Evolutionary conservation across 768 basidiomycete genomes (phyloP).

Genomic region (Lenzites betulinus): DNA sequence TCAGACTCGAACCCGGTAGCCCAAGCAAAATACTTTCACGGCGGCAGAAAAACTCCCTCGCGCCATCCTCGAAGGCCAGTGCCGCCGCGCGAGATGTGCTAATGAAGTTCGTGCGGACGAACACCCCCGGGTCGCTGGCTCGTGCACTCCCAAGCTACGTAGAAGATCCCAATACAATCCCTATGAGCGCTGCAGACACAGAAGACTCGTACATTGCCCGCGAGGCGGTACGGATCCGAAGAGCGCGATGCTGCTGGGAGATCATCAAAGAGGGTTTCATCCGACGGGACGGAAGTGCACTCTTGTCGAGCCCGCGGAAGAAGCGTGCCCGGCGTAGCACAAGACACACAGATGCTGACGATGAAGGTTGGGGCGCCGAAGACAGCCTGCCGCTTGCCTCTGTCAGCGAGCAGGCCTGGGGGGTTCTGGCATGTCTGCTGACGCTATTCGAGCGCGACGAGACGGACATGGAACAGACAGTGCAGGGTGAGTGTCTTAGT

Average conservation of each 20-base stretch:
- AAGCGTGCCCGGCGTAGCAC: constrained; percentile 1
- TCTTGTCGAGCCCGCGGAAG: constrained; percentile 10
- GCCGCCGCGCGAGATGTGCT: constrained; percentile 55
- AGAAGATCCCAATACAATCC: neutral
- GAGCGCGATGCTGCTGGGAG: constrained; percentile 62
- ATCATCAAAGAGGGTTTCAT: constrained; percentile 58
- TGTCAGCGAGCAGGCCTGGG: constrained; percentile 69
- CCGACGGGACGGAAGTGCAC: constrained; percentile 33
- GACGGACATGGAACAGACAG: constrained; percentile 34
- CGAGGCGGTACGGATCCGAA: constrained; percentile 53
- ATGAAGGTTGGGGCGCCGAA: constrained; percentile 23
- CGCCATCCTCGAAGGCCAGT: constrained; percentile 48
- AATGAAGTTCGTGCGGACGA: constrained; percentile 56
- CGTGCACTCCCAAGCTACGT: constrained; percentile 56
- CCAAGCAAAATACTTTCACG: constrained; percentile 38
- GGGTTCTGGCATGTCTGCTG: constrained; percentile 68
- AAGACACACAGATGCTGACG: neutral
- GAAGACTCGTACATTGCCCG: constrained; percentile 60
- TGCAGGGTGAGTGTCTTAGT: constrained; percentile 38
- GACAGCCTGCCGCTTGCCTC: constrained; percentile 32
- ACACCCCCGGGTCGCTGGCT: constrained; percentile 53
- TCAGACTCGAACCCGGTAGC: constrained; percentile 28
- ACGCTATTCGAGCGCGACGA: constrained; percentile 72
- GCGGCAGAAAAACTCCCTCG: constrained; percentile 41
- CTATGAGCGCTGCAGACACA: constrained; percentile 36